Percentiles rank a stretch among this genome's conserved stretches.
phyloP scores from a whole-genome alignment of 108 stramenopile genomes.

The Nannochloropsis gaditana region DNA sequence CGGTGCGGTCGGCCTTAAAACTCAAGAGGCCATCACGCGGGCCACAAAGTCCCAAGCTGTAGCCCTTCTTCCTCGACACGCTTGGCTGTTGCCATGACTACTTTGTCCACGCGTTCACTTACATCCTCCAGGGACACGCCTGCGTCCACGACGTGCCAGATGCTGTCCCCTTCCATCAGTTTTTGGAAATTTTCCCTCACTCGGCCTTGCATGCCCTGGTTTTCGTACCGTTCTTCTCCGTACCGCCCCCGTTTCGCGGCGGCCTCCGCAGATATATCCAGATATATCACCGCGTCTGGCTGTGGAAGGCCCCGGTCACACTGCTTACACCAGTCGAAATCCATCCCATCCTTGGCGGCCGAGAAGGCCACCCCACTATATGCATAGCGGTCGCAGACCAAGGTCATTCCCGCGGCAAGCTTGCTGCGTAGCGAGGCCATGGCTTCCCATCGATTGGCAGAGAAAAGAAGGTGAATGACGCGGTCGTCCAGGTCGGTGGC shows the following conservation, averaged over 20 bases:
- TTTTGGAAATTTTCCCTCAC: constrained; percentile 41
- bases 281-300: constrained; percentile 91
- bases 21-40: neutral
- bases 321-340: constrained; percentile 43
- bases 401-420: constrained; percentile 62
- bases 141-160: constrained; percentile 41
- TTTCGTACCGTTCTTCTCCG: constrained; percentile 60
- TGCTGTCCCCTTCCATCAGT: neutral
- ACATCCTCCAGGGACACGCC: constrained; percentile 31
- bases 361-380: constrained; percentile 97
- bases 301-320: constrained; percentile 81
- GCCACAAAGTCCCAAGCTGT: neutral
- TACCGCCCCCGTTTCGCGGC: constrained; percentile 86
- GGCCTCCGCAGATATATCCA: constrained; percentile 79
- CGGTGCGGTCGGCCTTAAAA: too few relatives aligned
- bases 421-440: constrained; percentile 53
- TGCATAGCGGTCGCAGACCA: constrained; percentile 93
- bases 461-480: constrained; percentile 93
- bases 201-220: constrained; percentile 34
- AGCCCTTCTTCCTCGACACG: neutral
- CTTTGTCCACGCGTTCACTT: neutral
- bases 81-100: neutral
- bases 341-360: constrained; percentile 66
- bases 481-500: constrained; percentile 75
- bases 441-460: constrained; percentile 98